phyloP scores from a whole-genome alignment of 2,329 filamentous ascomycete species.

The Podosphaera xanthii region DNA sequence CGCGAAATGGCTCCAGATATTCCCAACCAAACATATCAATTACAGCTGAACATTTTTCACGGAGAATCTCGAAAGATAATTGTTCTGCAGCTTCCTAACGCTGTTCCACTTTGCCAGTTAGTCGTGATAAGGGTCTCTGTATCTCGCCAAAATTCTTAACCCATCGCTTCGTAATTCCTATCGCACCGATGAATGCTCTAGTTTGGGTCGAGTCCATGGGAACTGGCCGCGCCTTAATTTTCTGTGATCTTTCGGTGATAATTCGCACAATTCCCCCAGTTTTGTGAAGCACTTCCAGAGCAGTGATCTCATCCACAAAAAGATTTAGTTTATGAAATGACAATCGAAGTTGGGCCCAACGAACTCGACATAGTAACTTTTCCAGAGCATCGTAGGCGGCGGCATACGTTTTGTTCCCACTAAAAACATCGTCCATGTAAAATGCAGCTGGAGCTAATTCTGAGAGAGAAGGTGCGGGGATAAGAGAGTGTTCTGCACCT shows the following conservation, averaged over 20 bases:
- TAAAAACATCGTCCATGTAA: background rate
- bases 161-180: background rate
- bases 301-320: background rate
- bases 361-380: background rate
- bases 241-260: background rate
- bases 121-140: background rate
- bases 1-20: background rate
- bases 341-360: background rate
- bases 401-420: background rate
- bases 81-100: background rate
- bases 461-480: background rate
- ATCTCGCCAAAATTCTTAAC: conserved; percentile 1
- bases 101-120: background rate
- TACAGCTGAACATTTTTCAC: background rate
- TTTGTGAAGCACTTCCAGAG: background rate
- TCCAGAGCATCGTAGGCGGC: background rate
- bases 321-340: conserved; percentile 1
- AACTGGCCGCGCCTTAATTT: background rate
- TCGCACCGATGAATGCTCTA: background rate
- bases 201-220: background rate
- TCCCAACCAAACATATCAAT: background rate
- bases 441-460: background rate
- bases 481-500: background rate
- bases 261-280: background rate
- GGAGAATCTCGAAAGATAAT: background rate